Conservation (phyloP, 2,329 filamentous ascomycete genomes). For the Neofusicoccum cordaticola region DNA sequence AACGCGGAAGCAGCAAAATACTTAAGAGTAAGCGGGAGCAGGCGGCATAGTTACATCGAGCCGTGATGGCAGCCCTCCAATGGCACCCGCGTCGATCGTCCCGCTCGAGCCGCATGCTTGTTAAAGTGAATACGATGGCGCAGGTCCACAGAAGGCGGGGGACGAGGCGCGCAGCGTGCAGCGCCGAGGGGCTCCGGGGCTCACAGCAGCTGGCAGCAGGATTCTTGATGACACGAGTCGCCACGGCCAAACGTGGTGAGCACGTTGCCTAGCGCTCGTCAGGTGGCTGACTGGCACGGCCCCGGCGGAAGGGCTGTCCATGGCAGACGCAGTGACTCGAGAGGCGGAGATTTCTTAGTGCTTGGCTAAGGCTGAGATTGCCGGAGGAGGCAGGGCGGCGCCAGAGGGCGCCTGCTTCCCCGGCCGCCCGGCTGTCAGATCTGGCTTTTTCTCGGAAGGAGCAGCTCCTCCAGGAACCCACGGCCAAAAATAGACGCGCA, state of each 20-base stretch:
- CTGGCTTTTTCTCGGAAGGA: not conserved
- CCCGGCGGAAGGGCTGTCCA: not conserved
- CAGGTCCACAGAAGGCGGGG: not conserved
- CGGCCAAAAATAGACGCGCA: not conserved
- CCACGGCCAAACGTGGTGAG: not conserved
- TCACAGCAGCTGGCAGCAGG: not conserved
- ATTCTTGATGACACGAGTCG: constrained; percentile 1
- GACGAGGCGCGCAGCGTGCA: not conserved
- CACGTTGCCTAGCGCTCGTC: not conserved
- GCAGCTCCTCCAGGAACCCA: not conserved
- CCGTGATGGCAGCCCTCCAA: not conserved
- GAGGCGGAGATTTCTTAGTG: not conserved
- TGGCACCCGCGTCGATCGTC: not conserved
- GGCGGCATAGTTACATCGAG: constrained; percentile 8
- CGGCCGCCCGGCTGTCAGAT: not conserved
- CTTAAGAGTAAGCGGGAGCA: not conserved
- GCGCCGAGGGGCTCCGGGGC: not conserved
- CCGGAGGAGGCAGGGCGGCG: not conserved
- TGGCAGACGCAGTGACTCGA: not conserved
- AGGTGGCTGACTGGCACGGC: not conserved
- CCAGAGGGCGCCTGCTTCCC: too few relatives aligned
- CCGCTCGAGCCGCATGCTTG: constrained; percentile 10
- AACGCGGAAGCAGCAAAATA: not conserved
- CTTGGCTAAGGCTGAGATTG: not conserved
- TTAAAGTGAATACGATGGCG: constrained; percentile 9